Evolutionary conservation across 176 grass and related monocot genomes (phyloP).

Genomic region (Cymbopogon citratus): DNA sequence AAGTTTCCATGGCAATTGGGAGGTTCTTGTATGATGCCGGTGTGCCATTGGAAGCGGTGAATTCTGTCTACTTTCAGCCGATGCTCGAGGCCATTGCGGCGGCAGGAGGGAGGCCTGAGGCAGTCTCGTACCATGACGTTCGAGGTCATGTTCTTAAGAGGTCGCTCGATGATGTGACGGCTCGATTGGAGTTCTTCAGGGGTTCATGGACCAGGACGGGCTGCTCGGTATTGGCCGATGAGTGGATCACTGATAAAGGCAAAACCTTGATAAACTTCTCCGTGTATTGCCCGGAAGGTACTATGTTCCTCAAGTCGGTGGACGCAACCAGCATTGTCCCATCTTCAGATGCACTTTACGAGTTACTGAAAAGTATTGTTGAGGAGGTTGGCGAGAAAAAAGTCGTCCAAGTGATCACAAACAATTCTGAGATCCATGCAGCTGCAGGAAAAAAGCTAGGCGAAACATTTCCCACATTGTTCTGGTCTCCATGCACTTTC

Average conservation of each 20-base stretch:
- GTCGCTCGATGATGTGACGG: slow-evolving; percentile 52
- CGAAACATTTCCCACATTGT: slow-evolving; percentile 76
- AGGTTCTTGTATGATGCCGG: slow-evolving; percentile 72
- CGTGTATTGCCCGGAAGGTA: slow-evolving; percentile 84
- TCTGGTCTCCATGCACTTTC: slow-evolving; percentile 81
- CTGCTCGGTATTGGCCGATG: slow-evolving; percentile 75
- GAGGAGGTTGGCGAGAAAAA: slow-evolving; percentile 67
- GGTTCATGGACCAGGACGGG: slow-evolving; percentile 63
- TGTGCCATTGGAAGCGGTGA: slow-evolving; percentile 66
- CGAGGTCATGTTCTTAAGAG: slow-evolving; percentile 70
- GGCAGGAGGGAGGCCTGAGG: slow-evolving; percentile 35
- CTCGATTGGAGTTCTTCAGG: slow-evolving; percentile 48
- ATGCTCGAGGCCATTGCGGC: slow-evolving; percentile 71
- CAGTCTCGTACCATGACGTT: slow-evolving; percentile 61
- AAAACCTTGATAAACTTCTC: slow-evolving; percentile 78
- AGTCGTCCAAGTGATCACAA: slow-evolving; percentile 86
- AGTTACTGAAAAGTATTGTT: slow-evolving; percentile 67
- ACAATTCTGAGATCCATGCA: slow-evolving; percentile 56
- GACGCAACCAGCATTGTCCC: slow-evolving; percentile 63
- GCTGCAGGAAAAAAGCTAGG: slow-evolving; percentile 54
- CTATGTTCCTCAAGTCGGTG: slow-evolving; percentile 79
- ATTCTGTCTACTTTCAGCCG: slow-evolving; percentile 66
- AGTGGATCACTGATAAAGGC: slow-evolving; percentile 53
- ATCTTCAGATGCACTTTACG: slow-evolving; percentile 57
- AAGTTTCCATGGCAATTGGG: slow-evolving; percentile 60